Evolutionary conservation across 2,329 filamentous ascomycete genomes (phyloP).

Genomic region (Raffaelea ambrosiae): DNA sequence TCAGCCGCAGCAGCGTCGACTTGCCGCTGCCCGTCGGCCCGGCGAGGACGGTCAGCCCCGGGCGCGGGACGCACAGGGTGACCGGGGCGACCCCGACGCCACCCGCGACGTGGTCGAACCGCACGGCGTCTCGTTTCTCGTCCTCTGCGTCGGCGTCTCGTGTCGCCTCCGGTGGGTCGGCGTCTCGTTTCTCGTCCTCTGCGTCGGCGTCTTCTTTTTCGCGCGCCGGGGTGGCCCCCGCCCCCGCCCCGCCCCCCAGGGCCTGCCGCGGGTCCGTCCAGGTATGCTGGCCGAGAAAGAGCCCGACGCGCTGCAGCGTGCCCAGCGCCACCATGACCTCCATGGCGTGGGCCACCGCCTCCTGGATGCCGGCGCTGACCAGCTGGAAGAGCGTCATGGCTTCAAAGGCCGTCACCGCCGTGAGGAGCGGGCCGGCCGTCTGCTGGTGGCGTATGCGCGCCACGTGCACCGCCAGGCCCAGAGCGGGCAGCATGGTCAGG

Average conservation of each 20-base stretch:
- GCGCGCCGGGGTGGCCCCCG: too few relatives aligned
- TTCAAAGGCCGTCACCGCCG: background rate
- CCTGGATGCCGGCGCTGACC: background rate
- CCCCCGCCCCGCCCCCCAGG: too few relatives aligned
- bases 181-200: too few relatives aligned
- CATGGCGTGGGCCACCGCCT: background rate
- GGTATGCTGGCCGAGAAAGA: background rate
- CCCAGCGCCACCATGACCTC: background rate
- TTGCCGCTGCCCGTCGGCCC: slow-evolving; percentile 14
- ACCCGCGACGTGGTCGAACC: background rate
- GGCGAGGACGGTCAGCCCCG: background rate
- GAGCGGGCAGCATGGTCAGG: background rate
- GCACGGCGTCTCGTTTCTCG: background rate
- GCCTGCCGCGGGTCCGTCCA: background rate
- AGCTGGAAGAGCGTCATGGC: background rate
- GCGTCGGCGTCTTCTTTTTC: too few relatives aligned
- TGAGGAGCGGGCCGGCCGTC: background rate
- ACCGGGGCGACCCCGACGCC: background rate
- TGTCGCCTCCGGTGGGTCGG: too few relatives aligned
- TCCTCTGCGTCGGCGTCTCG: background rate
- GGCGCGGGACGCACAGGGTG: background rate
- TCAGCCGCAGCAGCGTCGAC: slow-evolving; percentile 9
- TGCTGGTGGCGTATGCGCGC: background rate
- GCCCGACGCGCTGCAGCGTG: background rate
- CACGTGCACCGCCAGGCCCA: background rate